These are phyloP conservation scores for Allium cepa DNA, from an alignment of 106 monocot species.

Conservation along the genomic window DNA sequence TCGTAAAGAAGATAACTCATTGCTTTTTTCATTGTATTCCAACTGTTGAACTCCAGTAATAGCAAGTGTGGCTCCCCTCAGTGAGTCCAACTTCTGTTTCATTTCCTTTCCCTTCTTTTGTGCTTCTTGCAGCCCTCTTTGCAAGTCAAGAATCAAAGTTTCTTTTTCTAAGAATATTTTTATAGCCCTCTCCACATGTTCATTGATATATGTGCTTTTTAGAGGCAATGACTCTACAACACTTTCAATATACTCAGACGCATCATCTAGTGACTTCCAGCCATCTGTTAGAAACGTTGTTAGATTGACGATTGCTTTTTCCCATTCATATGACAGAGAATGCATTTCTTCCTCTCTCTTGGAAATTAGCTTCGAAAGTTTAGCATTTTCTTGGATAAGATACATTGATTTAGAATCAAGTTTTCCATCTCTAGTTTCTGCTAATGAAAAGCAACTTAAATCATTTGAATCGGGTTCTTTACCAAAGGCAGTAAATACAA, in stretches of 20 bases:
- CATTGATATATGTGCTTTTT: slow-evolving; percentile 22
- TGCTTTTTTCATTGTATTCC: slow-evolving; percentile 23
- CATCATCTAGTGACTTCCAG: slow-evolving; percentile 59
- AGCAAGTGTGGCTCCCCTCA: slow-evolving; percentile 56
- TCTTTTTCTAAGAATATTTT: slow-evolving; percentile 50
- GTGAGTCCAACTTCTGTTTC: slow-evolving; percentile 36
- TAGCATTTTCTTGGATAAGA: slow-evolving; percentile 38
- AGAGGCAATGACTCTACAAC: slow-evolving; percentile 47
- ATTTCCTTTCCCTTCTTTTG: slow-evolving; percentile 38
- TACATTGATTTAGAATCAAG: slow-evolving; percentile 20
- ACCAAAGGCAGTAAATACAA: background rate
- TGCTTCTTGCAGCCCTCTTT: slow-evolving; percentile 50
- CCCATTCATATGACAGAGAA: slow-evolving; percentile 51
- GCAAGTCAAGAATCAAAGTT: slow-evolving; percentile 35
- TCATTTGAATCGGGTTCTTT: slow-evolving; percentile 11
- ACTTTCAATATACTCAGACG: slow-evolving; percentile 42
- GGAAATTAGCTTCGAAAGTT: slow-evolving; percentile 25
- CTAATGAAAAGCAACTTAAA: slow-evolving; percentile 1
- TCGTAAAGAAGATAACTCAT: slow-evolving; percentile 17
- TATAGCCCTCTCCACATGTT: slow-evolving; percentile 50
- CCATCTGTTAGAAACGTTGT: slow-evolving; percentile 59
- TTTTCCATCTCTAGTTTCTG: slow-evolving; percentile 26
- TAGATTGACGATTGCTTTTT: slow-evolving; percentile 50
- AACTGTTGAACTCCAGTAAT: slow-evolving; percentile 44
- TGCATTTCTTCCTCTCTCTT: slow-evolving; percentile 28